Base-by-base conservation (phyloP, 2,329 filamentous ascomycete genomes). In the Paecilomyces sp. region DNA sequence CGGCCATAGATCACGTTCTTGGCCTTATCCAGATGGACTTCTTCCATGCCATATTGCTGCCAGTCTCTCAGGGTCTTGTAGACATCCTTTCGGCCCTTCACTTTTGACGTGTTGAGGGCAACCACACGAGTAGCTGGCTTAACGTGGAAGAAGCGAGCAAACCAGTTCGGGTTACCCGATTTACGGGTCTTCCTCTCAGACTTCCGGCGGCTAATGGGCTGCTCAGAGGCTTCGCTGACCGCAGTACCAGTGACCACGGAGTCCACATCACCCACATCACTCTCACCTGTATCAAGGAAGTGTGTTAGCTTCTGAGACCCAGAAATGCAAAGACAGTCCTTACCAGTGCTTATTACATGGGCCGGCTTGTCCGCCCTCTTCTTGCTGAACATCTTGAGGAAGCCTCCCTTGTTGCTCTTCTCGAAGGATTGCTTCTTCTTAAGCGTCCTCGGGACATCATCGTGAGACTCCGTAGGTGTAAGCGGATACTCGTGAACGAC, bases 141-240 rank as follows among this genome's bases (percentile, higher is more conserved):
- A 70, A 97, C 88, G 58, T 91, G 86, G 78, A 97, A 91, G 54
- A 97, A 85, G 15, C 91, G 89, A 31, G 91, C 88, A 57, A 97
- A 84, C 92, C 93, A 97, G 66, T 89, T 96, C 69, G 91, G 87
- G 70, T 86, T 88, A 31, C 74, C 73, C 61, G 72, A 61, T 75
- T 65, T 67, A 75, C 15, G 67, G 58, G 64, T 64, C 36, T 67
- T 28, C 22, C 53, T 67, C 60, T 56, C 67, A 34, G 59, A 47
- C 11, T 60, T 66, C 8, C 22, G 64, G 25, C 53, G 65, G 54
- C 62, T 65, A 57, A 31, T 60, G 50, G 24, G 51, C 22, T 30
- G 18, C 13, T 25, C 51, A 30, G 51, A 30, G 25, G 51, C 28
- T 53, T 53, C 51, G 25, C 51, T 53, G 51, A 53, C 51, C 11